Percentiles rank a stretch among this genome's conserved stretches.
These are phyloP conservation scores for Hortaea sp. DNA, from an alignment of 2,329 filamentous ascomycete species.

Conservation along the genomic window DNA sequence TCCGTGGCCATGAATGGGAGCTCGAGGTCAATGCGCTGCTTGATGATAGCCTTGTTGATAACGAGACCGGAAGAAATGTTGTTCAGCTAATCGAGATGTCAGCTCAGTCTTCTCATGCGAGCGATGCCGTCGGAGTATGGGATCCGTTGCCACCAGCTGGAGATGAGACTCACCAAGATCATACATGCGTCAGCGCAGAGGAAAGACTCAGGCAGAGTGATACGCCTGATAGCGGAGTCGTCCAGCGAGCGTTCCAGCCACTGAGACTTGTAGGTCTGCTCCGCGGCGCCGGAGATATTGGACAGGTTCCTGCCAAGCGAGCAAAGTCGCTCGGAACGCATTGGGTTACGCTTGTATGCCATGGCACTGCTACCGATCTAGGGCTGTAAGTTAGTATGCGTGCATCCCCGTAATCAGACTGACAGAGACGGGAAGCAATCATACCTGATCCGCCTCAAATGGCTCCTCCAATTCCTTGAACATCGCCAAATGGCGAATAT, in stretches of 20 bases:
- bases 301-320: constrained; percentile 42
- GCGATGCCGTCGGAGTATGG: neutral
- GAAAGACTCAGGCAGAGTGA: constrained; percentile 40
- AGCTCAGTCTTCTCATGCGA: neutral
- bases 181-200: constrained; percentile 47
- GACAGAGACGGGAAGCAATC: neutral
- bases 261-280: constrained; percentile 60
- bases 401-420: too few species aligned
- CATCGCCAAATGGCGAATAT: constrained; percentile 63
- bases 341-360: constrained; percentile 56
- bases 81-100: constrained; percentile 30
- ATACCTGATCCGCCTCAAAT: constrained; percentile 60
- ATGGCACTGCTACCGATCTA: constrained; percentile 55
- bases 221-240: constrained; percentile 59
- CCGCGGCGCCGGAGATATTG: constrained; percentile 45
- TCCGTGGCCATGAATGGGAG: constrained; percentile 58
- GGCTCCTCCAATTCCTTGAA: constrained; percentile 82
- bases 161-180: constrained; percentile 36
- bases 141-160: neutral
- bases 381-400: too few species aligned
- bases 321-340: constrained; percentile 53
- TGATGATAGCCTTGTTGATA: constrained; percentile 67
- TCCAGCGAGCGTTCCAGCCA: constrained; percentile 74
- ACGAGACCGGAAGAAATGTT: constrained; percentile 66
- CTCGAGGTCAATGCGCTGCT: constrained; percentile 58